phyloP scores from a whole-genome alignment of 805 yeast species.

The Hanseniaspora lachancei region DNA sequence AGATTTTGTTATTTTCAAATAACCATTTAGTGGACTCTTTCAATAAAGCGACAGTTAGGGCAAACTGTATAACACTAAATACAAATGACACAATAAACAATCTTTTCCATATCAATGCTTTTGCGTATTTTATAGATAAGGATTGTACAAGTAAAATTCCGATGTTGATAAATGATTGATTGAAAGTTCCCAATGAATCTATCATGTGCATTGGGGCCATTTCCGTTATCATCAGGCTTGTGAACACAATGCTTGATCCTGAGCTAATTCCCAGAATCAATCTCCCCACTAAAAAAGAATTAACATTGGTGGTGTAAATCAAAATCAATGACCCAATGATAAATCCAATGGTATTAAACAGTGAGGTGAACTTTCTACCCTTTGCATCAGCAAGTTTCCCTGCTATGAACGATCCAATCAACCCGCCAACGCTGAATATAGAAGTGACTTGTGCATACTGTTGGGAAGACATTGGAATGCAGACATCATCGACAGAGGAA shows the following conservation, averaged over 20 bases:
- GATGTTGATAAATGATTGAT: slow-evolving; percentile 70
- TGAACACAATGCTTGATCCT: slow-evolving; percentile 74
- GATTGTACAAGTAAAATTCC: slow-evolving; percentile 77
- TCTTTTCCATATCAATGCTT: slow-evolving; percentile 55
- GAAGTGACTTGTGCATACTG: slow-evolving; percentile 66
- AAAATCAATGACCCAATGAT: slow-evolving; percentile 52
- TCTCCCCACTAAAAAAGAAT: slow-evolving; percentile 48
- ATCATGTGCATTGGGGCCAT: slow-evolving; percentile 54
- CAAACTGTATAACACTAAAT: slow-evolving; percentile 39
- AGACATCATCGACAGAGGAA: slow-evolving; percentile 29
- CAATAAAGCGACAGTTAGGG: slow-evolving; percentile 30
- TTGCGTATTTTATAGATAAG: slow-evolving; percentile 57
- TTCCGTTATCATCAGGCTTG: slow-evolving; percentile 72
- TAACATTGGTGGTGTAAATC: slow-evolving; percentile 35
- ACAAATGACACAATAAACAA: slow-evolving; percentile 50
- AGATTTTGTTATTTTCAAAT: slow-evolving; percentile 23
- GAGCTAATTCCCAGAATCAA: slow-evolving; percentile 74
- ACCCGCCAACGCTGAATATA: slow-evolving; percentile 71
- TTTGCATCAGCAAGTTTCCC: slow-evolving; percentile 49
- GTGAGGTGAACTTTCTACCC: slow-evolving; percentile 49
- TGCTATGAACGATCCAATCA: slow-evolving; percentile 57
- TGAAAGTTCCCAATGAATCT: slow-evolving; percentile 79
- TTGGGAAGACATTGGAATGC: slow-evolving; percentile 44
- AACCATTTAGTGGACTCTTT: slow-evolving; percentile 85
- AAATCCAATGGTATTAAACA: slow-evolving; percentile 40